Base-by-base conservation (phyloP, 1,284 basidiomycete species). In the Naganishia sp. region DNA sequence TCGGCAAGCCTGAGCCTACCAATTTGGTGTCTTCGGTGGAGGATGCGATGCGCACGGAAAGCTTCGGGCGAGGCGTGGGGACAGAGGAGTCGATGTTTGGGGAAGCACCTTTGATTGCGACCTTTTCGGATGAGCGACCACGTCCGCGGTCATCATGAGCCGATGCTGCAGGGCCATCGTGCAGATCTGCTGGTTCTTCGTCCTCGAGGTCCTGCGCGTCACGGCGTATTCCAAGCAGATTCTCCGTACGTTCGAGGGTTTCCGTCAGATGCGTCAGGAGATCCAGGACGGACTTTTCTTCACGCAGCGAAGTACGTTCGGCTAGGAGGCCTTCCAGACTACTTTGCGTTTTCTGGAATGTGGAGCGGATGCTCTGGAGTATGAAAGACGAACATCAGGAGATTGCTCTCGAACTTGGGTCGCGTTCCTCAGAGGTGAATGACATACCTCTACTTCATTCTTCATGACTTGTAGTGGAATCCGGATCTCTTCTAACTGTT, bases 211-310 rank as follows among this genome's bases (percentile, higher is more conserved):
- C 49, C 17, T 51, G 58, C 6, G 6, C 25, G 11, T 61, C 47
- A 7, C 58, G 58, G 25, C 58, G 73, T 47, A 90, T 90, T 39
- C 87, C 81, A 17, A 94, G 82, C 25, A 96, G 82, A 9, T 86
- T 87, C 76, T 95, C 93, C 0, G 94, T 83, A 46, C 93, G 85
- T 1, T 86, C 84, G 10, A 93, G 84, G 9, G 90, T 91, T 39
- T 67, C 62, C 23, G 50, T 68, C 47, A 65, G 58, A 35, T 68
- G 63, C 1, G 65, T 42, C 11, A 68, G 39, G 35, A 58, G 64
- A 51, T 65, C 58, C n/a, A 68, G 51, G 3, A 65, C 46, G 66
- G 88, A 90, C 84, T 92, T 93, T 81, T 92, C 89, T 73, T 91
- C 91, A 60, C 92, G 83, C 50, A 96, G 81, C 50, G 81, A 82